Percentiles rank a stretch among this genome's conserved stretches.
Evolutionary conservation across 2,329 filamentous ascomycete species (phyloP).

Genomic region (Paraconiothyrium brasiliense): DNA sequence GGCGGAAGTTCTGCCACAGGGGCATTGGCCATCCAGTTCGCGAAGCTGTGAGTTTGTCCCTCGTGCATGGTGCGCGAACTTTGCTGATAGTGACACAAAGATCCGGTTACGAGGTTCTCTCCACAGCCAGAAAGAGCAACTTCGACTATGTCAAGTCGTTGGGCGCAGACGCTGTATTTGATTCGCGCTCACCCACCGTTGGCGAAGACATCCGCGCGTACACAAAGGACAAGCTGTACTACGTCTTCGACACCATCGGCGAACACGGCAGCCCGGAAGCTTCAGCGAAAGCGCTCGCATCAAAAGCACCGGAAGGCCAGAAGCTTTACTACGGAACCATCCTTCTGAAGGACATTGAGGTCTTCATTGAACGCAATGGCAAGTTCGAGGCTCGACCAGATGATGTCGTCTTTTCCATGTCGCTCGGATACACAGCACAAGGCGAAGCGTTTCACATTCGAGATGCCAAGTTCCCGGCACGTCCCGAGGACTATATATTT

Average conservation of each 20-base stretch:
- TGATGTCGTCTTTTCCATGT: constrained; percentile 17
- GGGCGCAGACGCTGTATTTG: constrained; percentile 58
- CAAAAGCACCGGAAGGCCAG: constrained; percentile 18
- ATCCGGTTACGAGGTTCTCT: constrained; percentile 52
- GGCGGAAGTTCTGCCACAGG: constrained; percentile 60
- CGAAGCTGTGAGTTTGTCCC: constrained; percentile 42
- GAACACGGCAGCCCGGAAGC: constrained; percentile 11
- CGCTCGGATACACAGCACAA: constrained; percentile 18
- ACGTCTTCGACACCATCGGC: constrained; percentile 59
- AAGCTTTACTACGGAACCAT: constrained; percentile 21
- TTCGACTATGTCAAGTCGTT: constrained; percentile 55
- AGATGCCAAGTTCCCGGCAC: constrained; percentile 19
- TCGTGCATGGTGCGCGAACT: background rate
- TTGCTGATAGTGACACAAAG: constrained; percentile 15
- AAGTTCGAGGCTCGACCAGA: background rate
- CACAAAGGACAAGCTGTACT: constrained; percentile 53
- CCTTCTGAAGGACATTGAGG: background rate
- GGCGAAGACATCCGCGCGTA: constrained; percentile 54
- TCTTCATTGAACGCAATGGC: background rate
- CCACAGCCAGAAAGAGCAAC: constrained; percentile 56
- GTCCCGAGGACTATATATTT: constrained; percentile 27
- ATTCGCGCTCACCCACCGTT: constrained; percentile 57
- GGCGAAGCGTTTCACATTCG: constrained; percentile 16
- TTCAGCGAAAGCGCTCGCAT: constrained; percentile 16
- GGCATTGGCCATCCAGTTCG: constrained; percentile 58